These are phyloP conservation scores for Blastobotrys chiropterorum DNA, from an alignment of 805 yeast genomes.

Conservation along the genomic window DNA sequence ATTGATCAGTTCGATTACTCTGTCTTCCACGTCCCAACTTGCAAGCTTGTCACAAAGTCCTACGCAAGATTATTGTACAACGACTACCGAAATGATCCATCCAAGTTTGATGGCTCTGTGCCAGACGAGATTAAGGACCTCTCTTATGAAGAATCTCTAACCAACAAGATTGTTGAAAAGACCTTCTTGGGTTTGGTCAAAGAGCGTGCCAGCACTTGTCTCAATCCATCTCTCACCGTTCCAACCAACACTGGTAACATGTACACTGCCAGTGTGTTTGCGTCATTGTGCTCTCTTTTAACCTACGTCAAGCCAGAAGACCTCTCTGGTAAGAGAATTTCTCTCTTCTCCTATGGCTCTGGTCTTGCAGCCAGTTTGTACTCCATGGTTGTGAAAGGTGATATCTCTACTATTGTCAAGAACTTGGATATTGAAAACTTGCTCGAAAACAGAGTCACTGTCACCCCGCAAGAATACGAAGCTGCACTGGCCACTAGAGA, in stretches of 20 bases:
- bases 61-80: slow-evolving; percentile 87
- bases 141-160: slow-evolving; percentile 69
- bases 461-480: slow-evolving; percentile 77
- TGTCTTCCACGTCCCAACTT: slow-evolving; percentile 97
- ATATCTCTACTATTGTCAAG: slow-evolving; percentile 58
- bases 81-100: slow-evolving; percentile 72
- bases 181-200: slow-evolving; percentile 73
- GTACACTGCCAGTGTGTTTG: slow-evolving; percentile 92
- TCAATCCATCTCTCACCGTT: slow-evolving; percentile 72
- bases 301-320: slow-evolving; percentile 66
- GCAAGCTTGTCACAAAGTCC: slow-evolving; percentile 89
- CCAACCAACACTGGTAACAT: slow-evolving; percentile 98
- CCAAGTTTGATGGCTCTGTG: slow-evolving; percentile 43
- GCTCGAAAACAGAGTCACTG: slow-evolving; percentile 57
- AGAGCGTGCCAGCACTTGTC: slow-evolving; percentile 58
- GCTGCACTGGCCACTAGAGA: slow-evolving; percentile 81
- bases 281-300: slow-evolving; percentile 76
- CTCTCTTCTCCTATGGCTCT: slow-evolving; percentile 94
- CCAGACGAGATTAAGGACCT: slow-evolving; percentile 52
- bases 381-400: slow-evolving; percentile 76
- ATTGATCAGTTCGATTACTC: slow-evolving; percentile 76
- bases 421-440: slow-evolving; percentile 61
- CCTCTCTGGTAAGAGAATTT: slow-evolving; percentile 78
- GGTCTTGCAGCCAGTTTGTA: slow-evolving; percentile 91
- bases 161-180: slow-evolving; percentile 80